Base-by-base conservation (phyloP, 306 rosid species). In the Fagus sylvatica region DNA sequence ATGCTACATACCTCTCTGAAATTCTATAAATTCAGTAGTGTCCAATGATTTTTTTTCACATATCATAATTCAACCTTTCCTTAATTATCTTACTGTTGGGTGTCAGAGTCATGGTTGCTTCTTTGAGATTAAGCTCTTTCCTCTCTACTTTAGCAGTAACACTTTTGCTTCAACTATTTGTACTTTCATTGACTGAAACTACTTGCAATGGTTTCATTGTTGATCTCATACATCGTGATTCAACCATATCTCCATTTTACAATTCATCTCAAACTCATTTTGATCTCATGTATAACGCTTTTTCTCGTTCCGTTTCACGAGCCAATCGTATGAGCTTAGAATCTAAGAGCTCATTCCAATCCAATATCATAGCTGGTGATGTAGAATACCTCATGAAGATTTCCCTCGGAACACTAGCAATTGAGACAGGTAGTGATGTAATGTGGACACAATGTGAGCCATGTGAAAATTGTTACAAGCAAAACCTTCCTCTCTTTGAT, bases 371-470 rank as follows among this genome's bases (percentile, higher is more conserved):
- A 0, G 74, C 60, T 2, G 88, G 91, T n/a, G n/a, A n/a, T n/a
- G n/a, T n/a, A n/a, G 91, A 85, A 78, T 90, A 86, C 57, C 72
- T 86, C 7, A 85, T 90, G 88, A 77, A 82, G n/a, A 3, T 87
- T 0, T 89, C 89, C 1, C 8, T 90, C 0, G 96, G 96, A 53
- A 88, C 93, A 7, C 91, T 92, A 0, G 87, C 91, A 0, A 69
- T 83, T 1, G 56, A 82, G 39, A 88, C 90, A 0, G 95, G 97
- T n/a, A 90, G 97, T 22, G 95, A 88, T 19, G 87, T 90, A 0
- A 87, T 69, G 0, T 90, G 93, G 95, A 82, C 86, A 1, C 97
- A 92, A 17, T 92, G 93, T 75, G 46, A 79, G 69, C 94, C 93
- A 13, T 90, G 93, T 67, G 40, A 8, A 3, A 5, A 69, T 2